Evolutionary conservation across 2,329 filamentous ascomycete species (phyloP), one percentile per base, ranked within the genome.

Genomic region (Aspergillus fumigatus): DNA sequence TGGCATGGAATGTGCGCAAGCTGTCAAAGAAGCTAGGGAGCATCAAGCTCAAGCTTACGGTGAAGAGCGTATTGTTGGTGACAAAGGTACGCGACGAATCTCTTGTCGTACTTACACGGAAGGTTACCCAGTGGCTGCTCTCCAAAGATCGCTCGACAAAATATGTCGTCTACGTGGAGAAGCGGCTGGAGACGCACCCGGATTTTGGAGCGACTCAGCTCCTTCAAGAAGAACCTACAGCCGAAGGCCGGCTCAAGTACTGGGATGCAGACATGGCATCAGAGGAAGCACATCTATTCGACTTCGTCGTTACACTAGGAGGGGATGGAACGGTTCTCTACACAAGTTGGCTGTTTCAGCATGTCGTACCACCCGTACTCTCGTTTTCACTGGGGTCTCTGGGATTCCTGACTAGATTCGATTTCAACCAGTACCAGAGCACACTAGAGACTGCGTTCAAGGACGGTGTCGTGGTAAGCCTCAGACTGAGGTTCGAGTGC

Each of bases 241-340:
- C 77, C 50, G 71, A 75, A 51, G 77, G 77, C 19, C 82, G 92
- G 6, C 73, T 99, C 50, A 84, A 86, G 56, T 96, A 88, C 73
- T 99, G 94, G 94, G 87, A 88, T 48, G 85, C 89, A 58, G 81
- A 87, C 54, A 86, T 97, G 68, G 96, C 92, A 65, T 82, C 82
- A 50, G 81, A 85, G 43, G 83, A 87, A 57, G 93, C 93, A 3
- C 91, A 96, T 65, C 88, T 85, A 0, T 97, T 97, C 70, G 94
- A 99, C 74, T 95, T 99, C 68, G 87, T 95, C 52, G 85, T 99
- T 49, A 95, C 93, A 0, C 82, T 96, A 3, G 92, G 92, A 50
- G 94, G 94, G 11, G 94, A 99, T 70, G 94, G 94, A n/a, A 99
- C 94, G 0, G 93, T 99, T 6, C 79, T 99, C 10, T 97, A 96